A percentile compares a stretch with the other conserved stretches of the same genome.
Conservation (phyloP, 495 filamentous ascomycete species). For the Penicillium fimorum region DNA sequence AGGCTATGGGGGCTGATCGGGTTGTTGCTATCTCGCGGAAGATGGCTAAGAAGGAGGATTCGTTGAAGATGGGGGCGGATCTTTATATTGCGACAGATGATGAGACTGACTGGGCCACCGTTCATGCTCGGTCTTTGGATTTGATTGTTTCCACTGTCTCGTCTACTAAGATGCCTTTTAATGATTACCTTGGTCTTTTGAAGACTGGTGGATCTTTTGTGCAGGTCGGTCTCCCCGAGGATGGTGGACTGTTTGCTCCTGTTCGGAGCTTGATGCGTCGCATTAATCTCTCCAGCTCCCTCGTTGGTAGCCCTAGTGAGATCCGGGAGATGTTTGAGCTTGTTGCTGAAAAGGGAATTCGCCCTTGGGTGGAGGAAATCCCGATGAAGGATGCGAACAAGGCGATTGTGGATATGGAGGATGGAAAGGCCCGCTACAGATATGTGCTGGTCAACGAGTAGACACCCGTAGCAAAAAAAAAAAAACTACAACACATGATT, state of each 20-base stretch:
- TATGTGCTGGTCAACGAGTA: slow-evolving; percentile 69
- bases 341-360: slow-evolving; percentile 67
- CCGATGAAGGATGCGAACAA: slow-evolving; percentile 75
- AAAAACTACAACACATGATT: too few species aligned
- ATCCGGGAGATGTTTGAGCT: slow-evolving; percentile 81
- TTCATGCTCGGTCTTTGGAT: slow-evolving; percentile 67
- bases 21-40: slow-evolving; percentile 78
- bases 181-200: slow-evolving; percentile 66
- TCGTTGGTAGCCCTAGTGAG: slow-evolving; percentile 69
- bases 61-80: slow-evolving; percentile 58
- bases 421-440: slow-evolving; percentile 70
- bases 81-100: slow-evolving; percentile 82
- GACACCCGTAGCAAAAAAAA: background rate
- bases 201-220: slow-evolving; percentile 69
- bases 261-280: slow-evolving; percentile 64
- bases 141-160: slow-evolving; percentile 83
- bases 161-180: slow-evolving; percentile 70
- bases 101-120: slow-evolving; percentile 67
- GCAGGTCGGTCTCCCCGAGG: slow-evolving; percentile 74
- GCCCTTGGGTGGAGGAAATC: slow-evolving; percentile 69
- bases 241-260: slow-evolving; percentile 60
- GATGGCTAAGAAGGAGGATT: slow-evolving; percentile 66
- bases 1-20: slow-evolving; percentile 70
- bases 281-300: slow-evolving; percentile 65
- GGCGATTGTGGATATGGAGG: slow-evolving; percentile 67